These are phyloP conservation scores for Melanomma pulvis-pyrius DNA, from an alignment of 495 filamentous ascomycete genomes.

Conservation along the genomic window DNA sequence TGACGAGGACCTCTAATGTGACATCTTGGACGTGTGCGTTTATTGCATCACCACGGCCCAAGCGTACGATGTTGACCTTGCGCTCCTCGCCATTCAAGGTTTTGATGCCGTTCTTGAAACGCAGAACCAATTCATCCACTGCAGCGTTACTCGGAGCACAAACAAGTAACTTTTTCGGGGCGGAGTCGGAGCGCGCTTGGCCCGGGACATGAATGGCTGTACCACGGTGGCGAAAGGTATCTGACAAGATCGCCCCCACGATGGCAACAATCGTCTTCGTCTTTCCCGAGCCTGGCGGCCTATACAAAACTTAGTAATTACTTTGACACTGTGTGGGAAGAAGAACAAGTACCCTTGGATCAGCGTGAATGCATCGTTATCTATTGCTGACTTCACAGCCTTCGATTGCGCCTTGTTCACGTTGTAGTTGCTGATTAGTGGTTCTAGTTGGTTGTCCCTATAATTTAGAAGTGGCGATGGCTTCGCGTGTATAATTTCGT, in stretches of 20 bases:
- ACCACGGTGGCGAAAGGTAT: slow-evolving; percentile 48
- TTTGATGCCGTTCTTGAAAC: slow-evolving; percentile 86
- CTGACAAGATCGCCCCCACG: slow-evolving; percentile 81
- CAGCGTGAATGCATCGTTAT: slow-evolving; percentile 93
- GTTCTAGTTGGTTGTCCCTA: slow-evolving; percentile 66
- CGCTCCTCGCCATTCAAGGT: slow-evolving; percentile 70
- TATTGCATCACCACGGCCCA: slow-evolving; percentile 93
- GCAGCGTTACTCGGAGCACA: slow-evolving; percentile 97
- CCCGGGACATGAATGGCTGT: slow-evolving; percentile 38
- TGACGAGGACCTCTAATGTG: slow-evolving; percentile 89
- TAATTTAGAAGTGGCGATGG: slow-evolving; percentile 85
- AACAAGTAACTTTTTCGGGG: slow-evolving; percentile 81
- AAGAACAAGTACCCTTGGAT: slow-evolving; percentile 72
- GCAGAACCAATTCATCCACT: slow-evolving; percentile 92
- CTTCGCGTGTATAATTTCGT: slow-evolving; percentile 84
- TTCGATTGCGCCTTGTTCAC: slow-evolving; percentile 91
- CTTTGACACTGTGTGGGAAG: not conserved
- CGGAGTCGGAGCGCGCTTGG: slow-evolving; percentile 29
- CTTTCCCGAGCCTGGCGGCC: slow-evolving; percentile 92
- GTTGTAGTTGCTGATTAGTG: slow-evolving; percentile 71
- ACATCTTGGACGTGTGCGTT: slow-evolving; percentile 88
- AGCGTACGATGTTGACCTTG: slow-evolving; percentile 79
- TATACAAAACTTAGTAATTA: slow-evolving; percentile 35
- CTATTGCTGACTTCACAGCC: slow-evolving; percentile 85
- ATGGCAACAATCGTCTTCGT: slow-evolving; percentile 98